These are phyloP conservation scores for Eremochloa ophiuroides DNA, from an alignment of 176 grass and related monocot genomes.

Conservation along the genomic window DNA sequence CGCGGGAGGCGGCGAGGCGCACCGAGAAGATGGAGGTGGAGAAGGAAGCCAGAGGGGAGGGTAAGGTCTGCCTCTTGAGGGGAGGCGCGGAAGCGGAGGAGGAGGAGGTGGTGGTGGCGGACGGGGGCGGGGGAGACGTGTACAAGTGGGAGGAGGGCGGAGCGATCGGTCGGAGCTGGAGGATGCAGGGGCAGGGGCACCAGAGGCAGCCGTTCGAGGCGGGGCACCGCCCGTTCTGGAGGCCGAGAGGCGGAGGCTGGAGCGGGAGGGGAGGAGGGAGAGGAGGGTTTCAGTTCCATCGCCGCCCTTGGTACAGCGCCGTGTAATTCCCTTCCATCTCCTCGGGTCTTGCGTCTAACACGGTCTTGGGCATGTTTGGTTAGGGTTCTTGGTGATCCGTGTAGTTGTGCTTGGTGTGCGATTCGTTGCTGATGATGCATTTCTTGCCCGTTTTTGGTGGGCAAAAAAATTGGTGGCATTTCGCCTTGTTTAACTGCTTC, in stretches of 20 bases:
- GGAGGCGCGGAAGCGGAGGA: background rate
- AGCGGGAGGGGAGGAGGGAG: constrained; percentile 20
- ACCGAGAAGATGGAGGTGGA: background rate
- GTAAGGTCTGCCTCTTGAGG: background rate
- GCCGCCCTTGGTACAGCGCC: constrained; percentile 24
- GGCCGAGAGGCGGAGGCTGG: constrained; percentile 11
- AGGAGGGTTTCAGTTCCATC: constrained; percentile 37
- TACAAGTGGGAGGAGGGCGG: background rate
- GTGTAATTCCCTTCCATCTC: background rate
- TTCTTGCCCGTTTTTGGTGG: constrained; percentile 6
- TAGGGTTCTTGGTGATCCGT: background rate
- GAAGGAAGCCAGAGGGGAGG: background rate
- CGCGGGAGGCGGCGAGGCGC: background rate
- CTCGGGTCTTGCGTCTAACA: background rate
- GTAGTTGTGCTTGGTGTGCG: background rate
- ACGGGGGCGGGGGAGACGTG: background rate
- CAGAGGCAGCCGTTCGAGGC: background rate
- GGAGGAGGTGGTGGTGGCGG: background rate
- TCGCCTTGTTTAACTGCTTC: background rate
- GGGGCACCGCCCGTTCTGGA: constrained; percentile 14
- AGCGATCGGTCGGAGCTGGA: background rate
- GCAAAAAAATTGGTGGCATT: background rate
- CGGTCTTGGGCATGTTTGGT: background rate
- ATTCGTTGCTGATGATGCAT: background rate
- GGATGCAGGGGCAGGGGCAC: background rate